These are phyloP conservation scores for Eimeria brunetti DNA, from an alignment of 169 alveolate genomes.

Conservation along the genomic window DNA sequence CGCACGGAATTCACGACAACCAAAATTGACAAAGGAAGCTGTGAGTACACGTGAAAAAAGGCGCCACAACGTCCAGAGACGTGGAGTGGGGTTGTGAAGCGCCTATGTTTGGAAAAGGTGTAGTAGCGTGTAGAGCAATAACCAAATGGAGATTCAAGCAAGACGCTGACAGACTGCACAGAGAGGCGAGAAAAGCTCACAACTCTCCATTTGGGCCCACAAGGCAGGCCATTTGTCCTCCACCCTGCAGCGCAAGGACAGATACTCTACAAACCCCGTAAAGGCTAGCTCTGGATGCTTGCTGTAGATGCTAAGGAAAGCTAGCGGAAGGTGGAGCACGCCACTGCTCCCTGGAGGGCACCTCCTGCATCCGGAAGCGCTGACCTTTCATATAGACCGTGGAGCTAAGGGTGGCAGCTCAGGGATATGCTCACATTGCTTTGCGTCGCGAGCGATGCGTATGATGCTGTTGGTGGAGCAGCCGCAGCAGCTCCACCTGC, in stretches of 20 bases:
- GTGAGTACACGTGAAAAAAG: background rate
- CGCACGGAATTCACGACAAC: background rate
- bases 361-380: background rate
- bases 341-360: background rate
- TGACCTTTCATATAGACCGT: background rate
- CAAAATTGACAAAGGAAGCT: background rate
- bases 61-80: background rate
- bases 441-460: constrained; percentile 22
- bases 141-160: background rate
- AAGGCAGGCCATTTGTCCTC: background rate
- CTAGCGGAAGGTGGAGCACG: background rate
- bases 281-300: background rate
- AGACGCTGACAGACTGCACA: background rate
- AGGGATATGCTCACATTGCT: background rate
- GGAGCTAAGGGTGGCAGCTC: background rate
- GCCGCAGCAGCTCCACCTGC: background rate
- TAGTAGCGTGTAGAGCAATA: background rate
- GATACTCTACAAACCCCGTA: background rate
- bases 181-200: background rate
- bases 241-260: constrained; percentile 32
- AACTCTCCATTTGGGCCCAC: constrained; percentile 20
- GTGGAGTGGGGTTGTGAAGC: background rate
- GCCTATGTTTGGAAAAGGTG: background rate
- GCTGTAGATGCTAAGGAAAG: background rate
- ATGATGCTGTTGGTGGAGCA: constrained; percentile 7